These are phyloP conservation scores for Pseudevernia furfuracea DNA, from an alignment of 495 filamentous ascomycete genomes.

Conservation along the genomic window DNA sequence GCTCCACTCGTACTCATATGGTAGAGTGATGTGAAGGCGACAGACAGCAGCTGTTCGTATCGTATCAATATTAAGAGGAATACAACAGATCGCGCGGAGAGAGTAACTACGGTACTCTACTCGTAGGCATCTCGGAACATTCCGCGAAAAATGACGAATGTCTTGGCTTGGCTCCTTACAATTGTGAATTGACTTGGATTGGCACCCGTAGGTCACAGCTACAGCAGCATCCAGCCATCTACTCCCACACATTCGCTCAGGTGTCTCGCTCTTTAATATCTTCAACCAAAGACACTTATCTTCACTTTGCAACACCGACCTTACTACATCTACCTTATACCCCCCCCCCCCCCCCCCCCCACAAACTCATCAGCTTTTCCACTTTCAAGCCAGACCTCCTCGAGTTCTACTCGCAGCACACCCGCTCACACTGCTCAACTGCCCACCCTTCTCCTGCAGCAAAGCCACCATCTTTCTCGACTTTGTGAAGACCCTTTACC, in stretches of 20 bases:
- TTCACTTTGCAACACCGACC: neutral
- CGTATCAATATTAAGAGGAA: too few species aligned
- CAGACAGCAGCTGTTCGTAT: neutral
- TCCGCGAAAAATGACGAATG: neutral
- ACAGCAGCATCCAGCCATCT: neutral
- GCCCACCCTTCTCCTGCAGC: neutral
- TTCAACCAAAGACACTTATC: neutral
- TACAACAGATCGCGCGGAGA: too few species aligned
- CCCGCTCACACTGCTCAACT: neutral
- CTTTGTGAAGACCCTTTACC: neutral
- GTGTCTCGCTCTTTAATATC: neutral
- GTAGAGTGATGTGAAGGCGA: too few species aligned
- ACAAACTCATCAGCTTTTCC: neutral
- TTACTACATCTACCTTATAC: neutral
- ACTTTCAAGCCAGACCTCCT: neutral
- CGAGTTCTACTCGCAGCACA: neutral
- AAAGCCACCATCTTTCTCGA: neutral
- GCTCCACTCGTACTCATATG: neutral
- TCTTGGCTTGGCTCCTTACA: neutral
- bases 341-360: neutral
- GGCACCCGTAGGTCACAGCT: conserved; percentile 4
- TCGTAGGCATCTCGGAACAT: conserved; percentile 1
- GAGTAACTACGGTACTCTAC: too few species aligned
- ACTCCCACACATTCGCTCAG: neutral
- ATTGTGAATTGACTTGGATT: neutral